Base-by-base conservation (phyloP, 805 yeast genomes). In the Candida taoyuanica region DNA sequence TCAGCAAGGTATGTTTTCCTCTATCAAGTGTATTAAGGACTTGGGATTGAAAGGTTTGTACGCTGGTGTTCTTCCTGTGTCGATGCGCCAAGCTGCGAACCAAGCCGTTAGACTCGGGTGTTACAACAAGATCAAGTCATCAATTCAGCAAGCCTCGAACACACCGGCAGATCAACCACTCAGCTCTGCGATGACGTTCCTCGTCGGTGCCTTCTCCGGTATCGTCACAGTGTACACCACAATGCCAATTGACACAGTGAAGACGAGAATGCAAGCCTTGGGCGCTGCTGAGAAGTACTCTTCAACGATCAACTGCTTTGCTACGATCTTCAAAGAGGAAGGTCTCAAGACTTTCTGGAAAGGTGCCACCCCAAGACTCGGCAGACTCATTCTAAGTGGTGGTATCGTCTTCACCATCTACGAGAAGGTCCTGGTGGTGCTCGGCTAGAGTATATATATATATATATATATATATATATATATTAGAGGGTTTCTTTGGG, bases 401-500 rank as follows among this genome's bases (percentile, higher is more conserved):
- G 98, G 98, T 53, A 91, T 91, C 49, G 97, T 93, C 20, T 91
- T 91, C 65, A 93, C 98, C 16, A 85, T 93, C 40, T 91, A 91
- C 61, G 98, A 91, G 60, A 85, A 88, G 64, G 82, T 91, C 67
- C 69, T 91, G 60, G 74, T 55, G 4, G 49, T 64, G 11, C 43
- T 66, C 36, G 46, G 40, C 19, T 51, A 39, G 34, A 15, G 12
- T 28, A 7, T 14, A 28, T 14, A 12, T 5, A 5, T 15, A 5
- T 7, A 14, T 28, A 28, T 6, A 28, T 5, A 28, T n/a, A 25
- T 13, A 13, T 12, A 7, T 13, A 25, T 8, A 5, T 25, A 13
- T 15, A 21, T 8, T 21, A 12, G 7, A 21, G 25, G 12, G 25
- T 21, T 21, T 8, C 12, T 8, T 12, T 21, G 25, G 25, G n/a